Base-by-base conservation (phyloP, 1,284 basidiomycete genomes). In the Cronartium quercuum region DNA sequence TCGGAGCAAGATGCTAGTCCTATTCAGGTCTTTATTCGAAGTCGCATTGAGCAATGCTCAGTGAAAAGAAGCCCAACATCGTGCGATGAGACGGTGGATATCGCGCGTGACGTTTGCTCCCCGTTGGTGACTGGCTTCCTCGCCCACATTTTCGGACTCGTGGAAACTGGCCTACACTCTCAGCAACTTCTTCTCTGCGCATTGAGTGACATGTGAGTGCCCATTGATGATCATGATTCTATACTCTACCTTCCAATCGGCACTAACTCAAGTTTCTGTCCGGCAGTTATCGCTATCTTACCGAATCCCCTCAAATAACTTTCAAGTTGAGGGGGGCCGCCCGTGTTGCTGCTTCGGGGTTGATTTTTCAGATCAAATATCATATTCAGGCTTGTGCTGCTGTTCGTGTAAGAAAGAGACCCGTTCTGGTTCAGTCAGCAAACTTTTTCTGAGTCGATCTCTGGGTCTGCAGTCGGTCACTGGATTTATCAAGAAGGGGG, bases 171-270 rank as follows among this genome's bases (percentile, higher is more conserved):
- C 21, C 15, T 74, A 6, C 70, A 74, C 40, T 74, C 70, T 15
- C 37, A 74, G 41, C 71, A 74, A 34, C 29, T 74, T 37, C 57
- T 74, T 13, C 24, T 74, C 37, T 57, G 51, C 47, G 57, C 71
- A n/a, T 66, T 74, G 55, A 66, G 71, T 60, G 71, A 74, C 47
- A 9, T 74, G 71, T 74, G 13, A 38, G 71, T 74, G 15, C 15
- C n/a, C n/a, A 51, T 24, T 6, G 6, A 55, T 6, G n/a, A n/a
- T 24, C 15, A 21, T 10, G 5, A 13, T 21, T 57, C 35, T 58
- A 24, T 18, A n/a, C 6, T 21, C 15, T 51, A 44, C n/a, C 34
- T 51, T 35, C 4, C 5, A 38, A 12, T 21, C 41, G 40, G 21
- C 44, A 21, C 21, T n/a, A 13, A 15, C 7, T n/a, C 24, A 37